Evolutionary conservation across 2,329 filamentous ascomycete genomes (phyloP).

Genomic region (Fusarium drepaniforme): DNA sequence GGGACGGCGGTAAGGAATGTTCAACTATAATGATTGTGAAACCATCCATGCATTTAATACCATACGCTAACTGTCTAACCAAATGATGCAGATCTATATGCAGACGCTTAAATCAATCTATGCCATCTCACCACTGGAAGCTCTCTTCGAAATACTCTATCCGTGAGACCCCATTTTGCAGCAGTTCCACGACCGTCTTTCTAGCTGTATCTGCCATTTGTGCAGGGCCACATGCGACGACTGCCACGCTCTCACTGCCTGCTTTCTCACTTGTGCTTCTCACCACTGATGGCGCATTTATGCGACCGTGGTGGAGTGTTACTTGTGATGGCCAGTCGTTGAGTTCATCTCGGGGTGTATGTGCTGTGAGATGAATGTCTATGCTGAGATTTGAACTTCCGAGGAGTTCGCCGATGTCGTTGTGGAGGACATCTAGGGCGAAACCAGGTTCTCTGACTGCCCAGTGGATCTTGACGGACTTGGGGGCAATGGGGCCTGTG

Average conservation of each 20-base stretch:
- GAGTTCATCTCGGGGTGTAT: constrained; percentile 10
- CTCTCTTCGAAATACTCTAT: constrained; percentile 59
- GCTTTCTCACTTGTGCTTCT: constrained; percentile 38
- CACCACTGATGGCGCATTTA: constrained; percentile 50
- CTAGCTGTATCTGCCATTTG: constrained; percentile 59
- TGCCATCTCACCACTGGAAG: constrained; percentile 54
- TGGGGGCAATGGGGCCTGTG: constrained; percentile 24
- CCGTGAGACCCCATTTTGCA: constrained; percentile 41
- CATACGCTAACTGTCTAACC: background rate
- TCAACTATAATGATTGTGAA: background rate
- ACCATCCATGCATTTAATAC: background rate
- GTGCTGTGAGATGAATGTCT: constrained; percentile 52
- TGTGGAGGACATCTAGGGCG: constrained; percentile 49
- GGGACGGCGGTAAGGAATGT: background rate
- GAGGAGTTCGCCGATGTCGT: constrained; percentile 48
- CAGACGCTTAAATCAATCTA: background rate
- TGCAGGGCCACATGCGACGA: constrained; percentile 59
- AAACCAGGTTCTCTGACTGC: constrained; percentile 56
- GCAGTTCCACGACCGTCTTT: constrained; percentile 48
- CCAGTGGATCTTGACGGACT: constrained; percentile 55
- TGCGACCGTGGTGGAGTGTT: constrained; percentile 43
- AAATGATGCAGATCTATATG: background rate
- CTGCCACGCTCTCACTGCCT: constrained; percentile 48
- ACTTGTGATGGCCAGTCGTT: constrained; percentile 34
- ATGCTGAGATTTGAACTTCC: constrained; percentile 48